These are phyloP conservation scores for Colletotrichum orbiculare DNA, from an alignment of 2,329 filamentous ascomycete genomes.

Conservation along the genomic window DNA sequence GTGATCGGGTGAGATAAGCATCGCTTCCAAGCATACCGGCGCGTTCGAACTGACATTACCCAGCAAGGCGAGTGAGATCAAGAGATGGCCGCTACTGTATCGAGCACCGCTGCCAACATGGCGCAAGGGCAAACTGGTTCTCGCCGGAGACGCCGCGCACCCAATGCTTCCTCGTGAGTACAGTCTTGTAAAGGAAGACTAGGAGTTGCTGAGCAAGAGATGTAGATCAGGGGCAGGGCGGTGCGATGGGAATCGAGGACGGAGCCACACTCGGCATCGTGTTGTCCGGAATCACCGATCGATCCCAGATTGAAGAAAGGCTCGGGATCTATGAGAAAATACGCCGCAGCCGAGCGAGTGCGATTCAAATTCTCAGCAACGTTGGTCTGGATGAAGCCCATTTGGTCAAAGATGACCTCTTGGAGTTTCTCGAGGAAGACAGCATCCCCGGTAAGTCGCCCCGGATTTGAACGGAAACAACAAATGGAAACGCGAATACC, in stretches of 20 bases:
- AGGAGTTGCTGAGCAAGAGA: neutral
- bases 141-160: slow-evolving; percentile 52
- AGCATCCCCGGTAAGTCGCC: slow-evolving; percentile 44
- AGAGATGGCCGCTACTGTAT: slow-evolving; percentile 49
- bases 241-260: slow-evolving; percentile 50
- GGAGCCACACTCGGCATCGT: slow-evolving; percentile 45
- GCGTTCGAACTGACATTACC: neutral
- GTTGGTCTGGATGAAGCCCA: slow-evolving; percentile 47
- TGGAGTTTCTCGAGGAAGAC: slow-evolving; percentile 42
- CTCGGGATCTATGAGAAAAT: slow-evolving; percentile 41
- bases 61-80: slow-evolving; percentile 49
- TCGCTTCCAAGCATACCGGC: neutral
- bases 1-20: slow-evolving; percentile 42
- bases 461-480: too few relatives aligned
- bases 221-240: slow-evolving; percentile 53
- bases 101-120: slow-evolving; percentile 46
- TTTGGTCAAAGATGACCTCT: slow-evolving; percentile 43
- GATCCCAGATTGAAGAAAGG: slow-evolving; percentile 39
- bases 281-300: slow-evolving; percentile 39
- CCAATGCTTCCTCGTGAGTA: slow-evolving; percentile 50
- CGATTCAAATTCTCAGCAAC: slow-evolving; percentile 53
- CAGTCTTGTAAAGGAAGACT: neutral
- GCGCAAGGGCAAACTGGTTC: slow-evolving; percentile 45
- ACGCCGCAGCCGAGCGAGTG: slow-evolving; percentile 44
- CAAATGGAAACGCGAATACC: neutral